Evolutionary conservation across 495 filamentous ascomycete species (phyloP).

Genomic region (Astrocystis sublimbata): DNA sequence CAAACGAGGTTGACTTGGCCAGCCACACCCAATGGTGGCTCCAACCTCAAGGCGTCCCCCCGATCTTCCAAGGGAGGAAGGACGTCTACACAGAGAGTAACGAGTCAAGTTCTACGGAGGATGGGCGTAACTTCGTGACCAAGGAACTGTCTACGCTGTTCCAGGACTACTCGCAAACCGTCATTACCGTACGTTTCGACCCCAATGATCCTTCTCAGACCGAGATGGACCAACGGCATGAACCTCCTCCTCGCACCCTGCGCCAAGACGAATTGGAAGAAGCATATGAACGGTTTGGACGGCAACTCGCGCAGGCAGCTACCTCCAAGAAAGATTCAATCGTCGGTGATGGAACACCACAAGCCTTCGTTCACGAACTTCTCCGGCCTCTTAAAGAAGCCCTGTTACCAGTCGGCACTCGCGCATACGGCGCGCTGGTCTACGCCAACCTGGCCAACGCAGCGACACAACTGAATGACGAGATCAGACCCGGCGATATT

Average conservation of each 20-base stretch:
- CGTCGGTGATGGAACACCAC: slow-evolving; percentile 80
- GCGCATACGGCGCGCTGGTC: slow-evolving; percentile 87
- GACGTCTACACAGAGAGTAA: slow-evolving; percentile 84
- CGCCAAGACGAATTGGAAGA: slow-evolving; percentile 94
- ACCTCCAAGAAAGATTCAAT: slow-evolving; percentile 70
- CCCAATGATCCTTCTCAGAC: slow-evolving; percentile 69
- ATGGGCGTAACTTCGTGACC: slow-evolving; percentile 49
- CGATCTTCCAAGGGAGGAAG: slow-evolving; percentile 75
- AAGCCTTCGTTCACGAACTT: slow-evolving; percentile 74
- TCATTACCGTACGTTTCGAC: slow-evolving; percentile 81
- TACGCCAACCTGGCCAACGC: slow-evolving; percentile 96
- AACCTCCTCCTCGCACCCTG: slow-evolving; percentile 74
- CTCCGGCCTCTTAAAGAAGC: slow-evolving; percentile 71
- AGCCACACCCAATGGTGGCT: slow-evolving; percentile 80
- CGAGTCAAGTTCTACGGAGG: slow-evolving; percentile 64
- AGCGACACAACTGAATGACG: slow-evolving; percentile 82
- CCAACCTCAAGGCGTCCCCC: slow-evolving; percentile 70
- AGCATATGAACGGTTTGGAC: slow-evolving; percentile 75
- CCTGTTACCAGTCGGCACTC: slow-evolving; percentile 77
- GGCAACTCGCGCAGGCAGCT: slow-evolving; percentile 68
- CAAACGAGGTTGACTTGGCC: slow-evolving; percentile 80
- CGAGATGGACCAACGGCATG: slow-evolving; percentile 80
- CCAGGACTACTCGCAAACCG: slow-evolving; percentile 93
- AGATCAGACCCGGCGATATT: slow-evolving; percentile 93
- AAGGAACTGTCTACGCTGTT: slow-evolving; percentile 85